Conservation (phyloP, 2,329 filamentous ascomycete genomes). For the Thermochaetoides dissita region DNA sequence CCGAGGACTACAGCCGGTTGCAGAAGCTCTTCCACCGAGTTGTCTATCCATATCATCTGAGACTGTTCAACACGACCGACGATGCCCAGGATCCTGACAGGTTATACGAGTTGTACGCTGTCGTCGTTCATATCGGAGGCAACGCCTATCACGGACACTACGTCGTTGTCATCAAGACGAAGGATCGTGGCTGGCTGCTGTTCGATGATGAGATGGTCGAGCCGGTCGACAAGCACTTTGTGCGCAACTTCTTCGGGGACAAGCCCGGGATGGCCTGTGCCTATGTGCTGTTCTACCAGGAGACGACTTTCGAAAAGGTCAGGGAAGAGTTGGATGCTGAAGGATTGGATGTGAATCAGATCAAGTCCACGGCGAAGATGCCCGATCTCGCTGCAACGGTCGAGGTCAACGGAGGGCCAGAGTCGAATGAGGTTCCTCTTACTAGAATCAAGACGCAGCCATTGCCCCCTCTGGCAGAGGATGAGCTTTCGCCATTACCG, state of each 20-base stretch:
- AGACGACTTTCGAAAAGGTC: slow-evolving; percentile 58
- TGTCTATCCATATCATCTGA: slow-evolving; percentile 90
- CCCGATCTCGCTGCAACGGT: slow-evolving; percentile 40
- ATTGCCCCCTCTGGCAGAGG: slow-evolving; percentile 21
- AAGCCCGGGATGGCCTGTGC: slow-evolving; percentile 82
- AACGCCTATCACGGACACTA: slow-evolving; percentile 97
- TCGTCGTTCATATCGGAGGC: slow-evolving; percentile 92
- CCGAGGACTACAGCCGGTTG: slow-evolving; percentile 80
- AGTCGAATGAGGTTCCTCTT: too few species aligned
- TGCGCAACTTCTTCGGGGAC: slow-evolving; percentile 93
- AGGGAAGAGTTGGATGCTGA: slow-evolving; percentile 73
- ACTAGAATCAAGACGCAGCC: slow-evolving; percentile 38
- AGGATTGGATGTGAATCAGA: slow-evolving; percentile 47
- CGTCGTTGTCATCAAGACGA: slow-evolving; percentile 92
- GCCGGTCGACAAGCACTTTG: slow-evolving; percentile 90
- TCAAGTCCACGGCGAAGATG: slow-evolving; percentile 33
- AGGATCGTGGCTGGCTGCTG: slow-evolving; percentile 86
- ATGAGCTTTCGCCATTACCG: too few species aligned
- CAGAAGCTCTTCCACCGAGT: slow-evolving; percentile 96
- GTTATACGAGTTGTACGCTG: slow-evolving; percentile 90
- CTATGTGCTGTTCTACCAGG: slow-evolving; percentile 95
- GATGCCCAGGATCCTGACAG: slow-evolving; percentile 88
- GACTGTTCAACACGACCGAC: slow-evolving; percentile 94
- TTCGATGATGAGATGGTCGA: slow-evolving; percentile 99
- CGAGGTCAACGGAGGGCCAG: slow-evolving; percentile 26